A percentile compares a stretch with the other conserved stretches of the same genome.
These are phyloP conservation scores for Daedaleopsis nitida DNA, from an alignment of 768 basidiomycete genomes.

Conservation along the genomic window DNA sequence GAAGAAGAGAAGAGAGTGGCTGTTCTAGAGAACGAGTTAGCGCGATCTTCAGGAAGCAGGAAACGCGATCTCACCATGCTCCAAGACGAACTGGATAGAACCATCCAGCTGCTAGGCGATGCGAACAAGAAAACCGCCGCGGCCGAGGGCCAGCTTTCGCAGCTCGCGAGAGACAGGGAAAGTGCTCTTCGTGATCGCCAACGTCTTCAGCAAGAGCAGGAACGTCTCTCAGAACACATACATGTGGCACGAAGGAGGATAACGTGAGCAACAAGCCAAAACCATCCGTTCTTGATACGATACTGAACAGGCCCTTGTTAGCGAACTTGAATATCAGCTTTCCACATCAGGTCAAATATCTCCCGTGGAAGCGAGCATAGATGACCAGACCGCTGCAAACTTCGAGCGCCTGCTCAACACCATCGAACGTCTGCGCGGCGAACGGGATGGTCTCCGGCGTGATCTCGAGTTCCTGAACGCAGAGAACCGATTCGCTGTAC, in stretches of 20 bases:
- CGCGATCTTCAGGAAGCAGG: conserved; percentile 38
- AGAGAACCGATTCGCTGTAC: conserved; percentile 65
- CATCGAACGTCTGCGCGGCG: conserved; percentile 65
- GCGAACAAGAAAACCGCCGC: conserved; percentile 44
- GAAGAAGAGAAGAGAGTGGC: conserved; percentile 71
- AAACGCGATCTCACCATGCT: conserved; percentile 21
- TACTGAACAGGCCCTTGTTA: not conserved
- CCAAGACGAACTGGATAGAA: conserved; percentile 40
- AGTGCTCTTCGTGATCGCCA: conserved; percentile 40
- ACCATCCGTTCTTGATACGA: not conserved
- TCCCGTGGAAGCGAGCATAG: not conserved
- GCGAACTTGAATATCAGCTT: conserved; percentile 17
- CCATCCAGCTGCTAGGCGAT: conserved; percentile 34
- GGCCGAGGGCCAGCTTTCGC: conserved; percentile 44
- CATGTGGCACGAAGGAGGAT: conserved; percentile 1
- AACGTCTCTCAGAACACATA: not conserved
- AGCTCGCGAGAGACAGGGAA: conserved; percentile 58
- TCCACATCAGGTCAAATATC: conserved; percentile 1
- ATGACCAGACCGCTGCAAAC: conserved; percentile 20
- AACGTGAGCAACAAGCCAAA: conserved; percentile 2
- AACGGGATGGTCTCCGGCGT: conserved; percentile 63
- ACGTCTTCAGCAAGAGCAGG: conserved; percentile 7
- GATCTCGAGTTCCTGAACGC: conserved; percentile 68
- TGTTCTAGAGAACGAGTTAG: conserved; percentile 52
- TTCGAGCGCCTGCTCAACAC: conserved; percentile 58